These are phyloP conservation scores for Bimuria novae-zelandiae DNA, from an alignment of 2,329 filamentous ascomycete species.

Conservation along the genomic window DNA sequence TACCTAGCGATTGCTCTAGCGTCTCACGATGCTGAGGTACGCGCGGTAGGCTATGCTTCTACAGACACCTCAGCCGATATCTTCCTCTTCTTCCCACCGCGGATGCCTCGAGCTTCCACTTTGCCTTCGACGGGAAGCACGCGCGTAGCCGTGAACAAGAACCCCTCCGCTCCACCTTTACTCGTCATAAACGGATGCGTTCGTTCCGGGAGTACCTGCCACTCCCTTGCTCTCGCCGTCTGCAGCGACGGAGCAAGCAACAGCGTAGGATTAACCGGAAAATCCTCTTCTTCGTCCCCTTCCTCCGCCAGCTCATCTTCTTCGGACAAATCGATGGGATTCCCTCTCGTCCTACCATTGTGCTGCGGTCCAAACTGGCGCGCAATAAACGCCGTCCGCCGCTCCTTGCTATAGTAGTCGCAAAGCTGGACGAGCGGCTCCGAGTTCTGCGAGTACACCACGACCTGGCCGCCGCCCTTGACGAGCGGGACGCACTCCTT, in stretches of 20 bases:
- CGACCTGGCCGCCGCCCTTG: slow-evolving; percentile 79
- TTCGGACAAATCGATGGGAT: no score
- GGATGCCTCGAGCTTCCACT: slow-evolving; percentile 81
- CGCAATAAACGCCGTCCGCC: slow-evolving; percentile 69
- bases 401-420: slow-evolving; percentile 81
- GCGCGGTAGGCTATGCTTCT: neutral
- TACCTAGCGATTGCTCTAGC: no score
- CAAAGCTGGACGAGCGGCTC: slow-evolving; percentile 78
- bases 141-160: slow-evolving; percentile 80
- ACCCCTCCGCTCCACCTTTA: slow-evolving; percentile 85
- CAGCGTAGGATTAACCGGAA: slow-evolving; percentile 84
- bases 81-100: slow-evolving; percentile 68
- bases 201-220: slow-evolving; percentile 89
- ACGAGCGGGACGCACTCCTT: slow-evolving; percentile 78
- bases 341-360: slow-evolving; percentile 21
- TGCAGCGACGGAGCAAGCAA: slow-evolving; percentile 80
- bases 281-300: slow-evolving; percentile 61
- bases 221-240: slow-evolving; percentile 75
- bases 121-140: slow-evolving; percentile 79
- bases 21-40: slow-evolving; percentile 9
- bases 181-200: slow-evolving; percentile 96
- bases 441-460: slow-evolving; percentile 80
- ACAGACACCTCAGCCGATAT: slow-evolving; percentile 19
- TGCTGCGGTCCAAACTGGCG: slow-evolving; percentile 30
- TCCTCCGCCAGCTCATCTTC: slow-evolving; percentile 19